Evolutionary conservation across 768 basidiomycete genomes (phyloP).

Genomic region (Pulveroboletus ravenelii): DNA sequence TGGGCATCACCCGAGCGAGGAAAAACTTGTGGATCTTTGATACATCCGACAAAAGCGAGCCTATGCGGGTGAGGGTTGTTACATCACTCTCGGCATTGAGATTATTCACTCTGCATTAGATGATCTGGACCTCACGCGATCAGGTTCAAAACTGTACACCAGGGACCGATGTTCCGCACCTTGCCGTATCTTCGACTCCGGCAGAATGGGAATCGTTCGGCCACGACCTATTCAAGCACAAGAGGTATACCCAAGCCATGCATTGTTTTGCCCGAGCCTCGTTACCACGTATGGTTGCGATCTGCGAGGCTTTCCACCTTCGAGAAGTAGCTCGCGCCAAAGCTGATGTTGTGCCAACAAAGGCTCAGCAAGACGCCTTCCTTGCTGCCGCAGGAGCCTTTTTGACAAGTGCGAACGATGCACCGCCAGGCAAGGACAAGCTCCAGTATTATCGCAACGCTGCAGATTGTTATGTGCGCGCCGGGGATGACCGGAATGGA

Average conservation of each 20-base stretch:
- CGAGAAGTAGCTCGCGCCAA: constrained; percentile 44
- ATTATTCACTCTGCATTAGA: constrained; percentile 29
- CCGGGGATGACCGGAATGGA: constrained; percentile 38
- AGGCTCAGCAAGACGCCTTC: constrained; percentile 36
- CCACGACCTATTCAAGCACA: constrained; percentile 34
- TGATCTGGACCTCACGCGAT: constrained; percentile 44
- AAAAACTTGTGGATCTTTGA: constrained; percentile 71
- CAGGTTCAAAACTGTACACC: constrained; percentile 49
- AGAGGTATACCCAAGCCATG: constrained; percentile 47
- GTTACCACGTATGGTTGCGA: constrained; percentile 37
- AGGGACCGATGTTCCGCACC: constrained; percentile 43
- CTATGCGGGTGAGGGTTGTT: constrained; percentile 45
- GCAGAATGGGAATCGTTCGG: constrained; percentile 45
- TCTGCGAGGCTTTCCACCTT: constrained; percentile 51
- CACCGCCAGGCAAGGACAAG: constrained; percentile 24
- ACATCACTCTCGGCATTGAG: background rate
- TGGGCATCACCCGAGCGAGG: constrained; percentile 65
- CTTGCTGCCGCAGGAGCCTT: constrained; percentile 48
- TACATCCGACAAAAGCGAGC: constrained; percentile 48
- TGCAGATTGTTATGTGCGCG: constrained; percentile 44
- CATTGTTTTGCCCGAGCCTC: constrained; percentile 50
- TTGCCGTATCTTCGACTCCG: constrained; percentile 50
- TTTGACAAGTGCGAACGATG: constrained; percentile 33
- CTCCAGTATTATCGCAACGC: constrained; percentile 39
- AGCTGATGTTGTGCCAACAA: constrained; percentile 22